These are phyloP conservation scores for Limnanthes douglasii DNA, from an alignment of 345 rosid genomes.

Conservation along the genomic window DNA sequence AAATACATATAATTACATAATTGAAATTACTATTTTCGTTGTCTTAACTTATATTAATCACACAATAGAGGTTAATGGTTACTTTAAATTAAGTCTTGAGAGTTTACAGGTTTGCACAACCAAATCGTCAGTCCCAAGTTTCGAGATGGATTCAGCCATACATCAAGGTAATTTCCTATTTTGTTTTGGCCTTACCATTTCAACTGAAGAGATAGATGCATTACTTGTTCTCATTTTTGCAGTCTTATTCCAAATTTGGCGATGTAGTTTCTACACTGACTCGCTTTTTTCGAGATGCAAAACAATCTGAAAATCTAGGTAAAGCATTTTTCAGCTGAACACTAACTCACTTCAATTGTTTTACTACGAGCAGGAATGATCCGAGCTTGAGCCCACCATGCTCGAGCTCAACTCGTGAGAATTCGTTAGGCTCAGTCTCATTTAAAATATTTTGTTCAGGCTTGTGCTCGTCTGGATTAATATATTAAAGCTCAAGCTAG, in stretches of 20 bases:
- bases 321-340: conserved; percentile 14
- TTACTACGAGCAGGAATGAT: too few species aligned
- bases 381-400: too few species aligned
- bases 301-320: conserved; percentile 30
- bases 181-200: conserved; percentile 3
- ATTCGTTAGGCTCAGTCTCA: too few species aligned
- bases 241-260: conserved; percentile 76
- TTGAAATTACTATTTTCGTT: too few species aligned
- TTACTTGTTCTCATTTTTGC: conserved; percentile 21
- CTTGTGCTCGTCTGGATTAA: too few species aligned
- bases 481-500: too few species aligned
- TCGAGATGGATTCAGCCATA: conserved; percentile 92
- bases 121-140: conserved; percentile 63
- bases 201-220: conserved; percentile 5
- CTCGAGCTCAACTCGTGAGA: too few species aligned
- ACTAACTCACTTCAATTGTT: too few species aligned
- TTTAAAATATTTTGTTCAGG: too few species aligned
- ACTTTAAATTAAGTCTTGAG: conserved; percentile 10
- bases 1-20: too few species aligned
- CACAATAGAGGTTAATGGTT: too few species aligned
- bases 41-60: too few species aligned
- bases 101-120: conserved; percentile 53
- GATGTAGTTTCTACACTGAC: conserved; percentile 69
- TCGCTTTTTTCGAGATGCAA: conserved; percentile 69
- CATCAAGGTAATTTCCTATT: conserved; percentile 37